Evolutionary conservation across 345 rosid genomes (phyloP), one percentile per base, ranked within the genome.

Genomic region (Carallia pectinifolia): DNA sequence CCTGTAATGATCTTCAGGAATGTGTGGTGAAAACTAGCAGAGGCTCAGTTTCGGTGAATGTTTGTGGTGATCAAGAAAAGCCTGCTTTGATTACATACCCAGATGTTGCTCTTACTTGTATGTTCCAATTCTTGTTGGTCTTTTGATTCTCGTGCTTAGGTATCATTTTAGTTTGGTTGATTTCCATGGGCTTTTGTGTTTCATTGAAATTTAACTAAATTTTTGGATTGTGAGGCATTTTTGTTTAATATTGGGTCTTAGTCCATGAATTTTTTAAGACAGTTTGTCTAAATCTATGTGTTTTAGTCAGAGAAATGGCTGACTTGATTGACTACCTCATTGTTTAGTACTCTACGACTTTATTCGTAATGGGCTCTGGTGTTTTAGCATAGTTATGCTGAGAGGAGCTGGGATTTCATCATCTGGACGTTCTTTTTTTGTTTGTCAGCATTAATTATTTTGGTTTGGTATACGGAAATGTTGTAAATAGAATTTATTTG

Each of bases 31-130:
- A 86, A 71, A 92, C 96, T 19, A 85, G 90, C 72, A 81, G 77
- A 80, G 98, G 94, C 17, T 82, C 79, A 34, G 78, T 92, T 33
- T 82, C 90, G 19, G 98, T 88, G 73, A 79, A 84, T 55, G 92
- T 90, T 0, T 85, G 86, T 55, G 96, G 98, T 68, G 92, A 92
- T 79, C 81, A 75, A 70, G 91, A 85, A 76, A 92, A 92, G 81
- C 97, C 97, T 69, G 90, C 94, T 50, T 73, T 92, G 73, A 86
- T 90, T 36, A 88, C 98, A 15, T 92, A 90, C 68, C 91, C 98
- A 15, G 98, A 92, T 81, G 89, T 92, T 67, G 96, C 90, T 79
- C 88, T 92, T 52, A 92, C 87, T 61, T 88, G 98, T 92, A 87
- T 61, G 82, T 70, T 53, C 48, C 18, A 9, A 50, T 60, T 38